Percentiles rank a stretch among this genome's conserved stretches.
These are phyloP conservation scores for Mucor saturninus DNA, from an alignment of 371 early-diverging fungal species.

Conservation along the genomic window DNA sequence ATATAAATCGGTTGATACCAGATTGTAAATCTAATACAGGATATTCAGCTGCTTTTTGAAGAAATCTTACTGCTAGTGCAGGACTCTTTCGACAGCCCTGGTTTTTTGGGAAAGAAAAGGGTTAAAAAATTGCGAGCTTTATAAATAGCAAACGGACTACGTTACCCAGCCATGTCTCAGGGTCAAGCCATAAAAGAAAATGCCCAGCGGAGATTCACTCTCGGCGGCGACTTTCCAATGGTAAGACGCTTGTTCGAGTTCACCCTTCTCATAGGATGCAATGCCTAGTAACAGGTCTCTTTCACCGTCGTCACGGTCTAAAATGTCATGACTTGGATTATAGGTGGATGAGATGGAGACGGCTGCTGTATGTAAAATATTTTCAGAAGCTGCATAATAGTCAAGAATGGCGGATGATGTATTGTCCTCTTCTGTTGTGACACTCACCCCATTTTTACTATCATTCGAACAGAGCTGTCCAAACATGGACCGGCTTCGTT, in stretches of 20 bases:
- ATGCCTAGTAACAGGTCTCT: constrained; percentile 12
- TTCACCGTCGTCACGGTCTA: not conserved
- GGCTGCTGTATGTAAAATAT: constrained; percentile 17
- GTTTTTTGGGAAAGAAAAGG: not conserved
- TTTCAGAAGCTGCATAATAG: constrained; percentile 1
- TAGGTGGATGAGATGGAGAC: constrained; percentile 16
- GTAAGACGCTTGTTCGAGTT: constrained; percentile 76
- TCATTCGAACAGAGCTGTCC: constrained; percentile 7
- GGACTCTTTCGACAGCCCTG: constrained; percentile 67
- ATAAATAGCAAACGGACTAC: not conserved
- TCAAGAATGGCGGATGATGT: not conserved
- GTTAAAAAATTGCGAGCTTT: not conserved
- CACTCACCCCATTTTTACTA: not conserved
- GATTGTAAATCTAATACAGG: constrained; percentile 62
- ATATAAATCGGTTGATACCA: constrained; percentile 13
- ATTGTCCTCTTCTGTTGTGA: not conserved
- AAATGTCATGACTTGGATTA: not conserved
- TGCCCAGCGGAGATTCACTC: constrained; percentile 58
- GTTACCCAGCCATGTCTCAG: constrained; percentile 86
- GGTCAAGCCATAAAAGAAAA: constrained; percentile 87
- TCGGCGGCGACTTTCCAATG: constrained; percentile 81
- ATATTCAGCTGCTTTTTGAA: constrained; percentile 78
- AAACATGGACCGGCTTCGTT: constrained; percentile 23
- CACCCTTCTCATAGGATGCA: constrained; percentile 31
- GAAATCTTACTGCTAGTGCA: constrained; percentile 64